Evolutionary conservation across 305 asterid genomes (phyloP).

Genomic region (Fraxinus baroniana): DNA sequence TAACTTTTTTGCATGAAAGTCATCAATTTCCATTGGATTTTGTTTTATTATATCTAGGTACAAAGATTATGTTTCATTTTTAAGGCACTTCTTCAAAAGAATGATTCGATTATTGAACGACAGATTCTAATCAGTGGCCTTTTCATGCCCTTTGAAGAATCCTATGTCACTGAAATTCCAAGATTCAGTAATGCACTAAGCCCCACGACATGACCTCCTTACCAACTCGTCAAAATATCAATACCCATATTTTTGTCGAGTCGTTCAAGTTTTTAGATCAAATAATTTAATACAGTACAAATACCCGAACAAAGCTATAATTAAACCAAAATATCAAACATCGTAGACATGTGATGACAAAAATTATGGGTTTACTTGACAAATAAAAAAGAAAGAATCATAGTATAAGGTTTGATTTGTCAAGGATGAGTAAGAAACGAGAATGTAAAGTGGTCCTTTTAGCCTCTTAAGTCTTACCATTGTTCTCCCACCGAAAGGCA

Average conservation of each 20-base stretch:
- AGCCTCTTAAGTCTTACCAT: not conserved
- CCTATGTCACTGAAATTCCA: not conserved
- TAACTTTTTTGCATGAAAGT: not conserved
- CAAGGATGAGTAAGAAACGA: not conserved
- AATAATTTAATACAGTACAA: not conserved
- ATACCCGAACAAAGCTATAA: not conserved
- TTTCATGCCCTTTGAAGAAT: not conserved
- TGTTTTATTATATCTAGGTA: not conserved
- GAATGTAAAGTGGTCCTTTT: not conserved
- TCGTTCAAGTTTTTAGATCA: not conserved
- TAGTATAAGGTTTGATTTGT: not conserved
- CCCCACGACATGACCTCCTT: not conserved
- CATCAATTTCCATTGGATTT: not conserved
- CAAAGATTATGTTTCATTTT: not conserved
- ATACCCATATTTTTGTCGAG: not conserved
- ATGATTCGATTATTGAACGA: not conserved
- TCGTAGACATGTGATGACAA: not conserved
- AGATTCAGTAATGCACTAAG: not conserved
- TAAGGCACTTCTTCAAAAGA: not conserved
- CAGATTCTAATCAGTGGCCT: not conserved
- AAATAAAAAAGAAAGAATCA: not conserved
- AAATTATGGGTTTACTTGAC: not conserved
- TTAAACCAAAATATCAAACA: not conserved
- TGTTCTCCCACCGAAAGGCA: conserved; percentile 1
- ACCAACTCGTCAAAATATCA: not conserved